A percentile compares a stretch with the other conserved stretches of the same genome.
phyloP scores from a whole-genome alignment of 1,284 basidiomycete genomes.

The Caloboletus firmus region DNA sequence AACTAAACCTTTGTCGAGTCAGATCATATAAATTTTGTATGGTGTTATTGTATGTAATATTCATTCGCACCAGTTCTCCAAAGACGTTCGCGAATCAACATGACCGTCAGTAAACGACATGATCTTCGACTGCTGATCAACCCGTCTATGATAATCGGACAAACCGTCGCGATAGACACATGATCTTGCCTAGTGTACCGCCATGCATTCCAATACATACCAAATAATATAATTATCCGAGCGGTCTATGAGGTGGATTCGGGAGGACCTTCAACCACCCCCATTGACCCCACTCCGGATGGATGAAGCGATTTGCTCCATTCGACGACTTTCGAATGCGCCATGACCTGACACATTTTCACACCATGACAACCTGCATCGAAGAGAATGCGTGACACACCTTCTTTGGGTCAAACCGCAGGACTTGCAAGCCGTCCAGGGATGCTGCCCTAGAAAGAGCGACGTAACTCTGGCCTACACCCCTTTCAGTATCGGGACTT shows the following conservation, averaged over 20 bases:
- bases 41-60: neutral
- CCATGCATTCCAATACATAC: slow-evolving; percentile 6
- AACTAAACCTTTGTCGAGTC: slow-evolving; percentile 12
- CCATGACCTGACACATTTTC: slow-evolving; percentile 41
- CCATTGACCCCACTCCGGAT: neutral
- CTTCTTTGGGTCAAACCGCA: slow-evolving; percentile 71
- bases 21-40: neutral
- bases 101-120: neutral
- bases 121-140: too few relatives aligned
- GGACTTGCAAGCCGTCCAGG: slow-evolving; percentile 76
- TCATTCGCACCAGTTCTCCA: neutral
- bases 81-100: neutral
- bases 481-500: neutral
- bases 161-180: too few relatives aligned
- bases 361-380: neutral
- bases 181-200: neutral
- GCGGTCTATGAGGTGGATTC: neutral
- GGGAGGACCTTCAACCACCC: neutral
- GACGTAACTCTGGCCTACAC: slow-evolving; percentile 73
- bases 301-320: slow-evolving; percentile 41
- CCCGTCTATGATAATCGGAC: too few relatives aligned
- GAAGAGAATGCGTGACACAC: slow-evolving; percentile 35
- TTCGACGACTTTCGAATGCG: slow-evolving; percentile 51
- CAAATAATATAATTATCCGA: slow-evolving; percentile 10
- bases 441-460: slow-evolving; percentile 82